A percentile compares a stretch with the other conserved stretches of the same genome.
phyloP scores from a whole-genome alignment of 345 rosid species.

The Salix brachista region DNA sequence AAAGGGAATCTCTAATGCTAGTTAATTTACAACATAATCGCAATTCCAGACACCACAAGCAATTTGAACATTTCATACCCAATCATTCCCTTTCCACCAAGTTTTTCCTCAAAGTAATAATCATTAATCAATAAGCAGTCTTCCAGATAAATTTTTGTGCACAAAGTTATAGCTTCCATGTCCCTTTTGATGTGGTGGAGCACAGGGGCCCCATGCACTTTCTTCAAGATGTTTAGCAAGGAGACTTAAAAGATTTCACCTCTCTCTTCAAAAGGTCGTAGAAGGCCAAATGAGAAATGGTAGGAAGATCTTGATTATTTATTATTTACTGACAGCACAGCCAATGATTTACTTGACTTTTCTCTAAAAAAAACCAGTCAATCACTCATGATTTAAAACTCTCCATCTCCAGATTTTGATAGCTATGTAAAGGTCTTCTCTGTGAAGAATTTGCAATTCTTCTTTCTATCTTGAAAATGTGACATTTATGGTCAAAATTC shows the following conservation, averaged over 20 bases:
- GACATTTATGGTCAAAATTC: neutral
- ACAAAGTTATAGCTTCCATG: neutral
- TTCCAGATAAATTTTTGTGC: neutral
- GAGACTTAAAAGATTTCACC: neutral
- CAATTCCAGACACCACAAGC: neutral
- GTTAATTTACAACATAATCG: neutral
- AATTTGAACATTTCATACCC: neutral
- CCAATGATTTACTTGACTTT: neutral
- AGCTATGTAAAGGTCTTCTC: neutral
- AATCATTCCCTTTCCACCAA: neutral
- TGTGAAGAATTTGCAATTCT: neutral
- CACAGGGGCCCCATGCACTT: neutral
- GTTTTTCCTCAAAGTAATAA: neutral
- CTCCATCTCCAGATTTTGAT: neutral
- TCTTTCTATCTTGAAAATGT: neutral
- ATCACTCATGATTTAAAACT: neutral
- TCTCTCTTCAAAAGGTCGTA: neutral
- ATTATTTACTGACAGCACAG: no score
- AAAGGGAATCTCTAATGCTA: neutral
- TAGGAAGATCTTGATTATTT: no score
- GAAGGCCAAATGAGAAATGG: neutral
- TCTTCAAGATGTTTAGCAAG: neutral
- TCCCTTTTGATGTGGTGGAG: neutral
- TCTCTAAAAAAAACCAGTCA: neutral
- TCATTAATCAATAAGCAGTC: neutral